These are phyloP conservation scores for Scleroderma citrinum DNA, from an alignment of 768 basidiomycete species.

Conservation along the genomic window DNA sequence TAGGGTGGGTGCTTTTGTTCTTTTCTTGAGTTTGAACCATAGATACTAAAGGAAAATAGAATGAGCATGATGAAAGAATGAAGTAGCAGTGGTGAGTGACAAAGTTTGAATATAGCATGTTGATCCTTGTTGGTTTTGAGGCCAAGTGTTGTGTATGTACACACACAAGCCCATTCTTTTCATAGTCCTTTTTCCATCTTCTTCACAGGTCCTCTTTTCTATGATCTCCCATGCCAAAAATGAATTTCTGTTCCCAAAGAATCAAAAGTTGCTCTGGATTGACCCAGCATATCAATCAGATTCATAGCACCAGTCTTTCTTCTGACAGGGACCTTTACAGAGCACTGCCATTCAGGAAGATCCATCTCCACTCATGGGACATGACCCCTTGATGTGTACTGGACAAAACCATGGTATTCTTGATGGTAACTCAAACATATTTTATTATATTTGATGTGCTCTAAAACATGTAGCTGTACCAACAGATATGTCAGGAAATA, in stretches of 20 bases:
- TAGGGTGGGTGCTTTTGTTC: background rate
- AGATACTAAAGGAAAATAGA: background rate
- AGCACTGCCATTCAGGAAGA: background rate
- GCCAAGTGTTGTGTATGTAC: background rate
- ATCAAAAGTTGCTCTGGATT: background rate
- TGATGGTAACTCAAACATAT: background rate
- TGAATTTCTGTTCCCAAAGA: background rate
- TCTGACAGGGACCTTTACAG: background rate
- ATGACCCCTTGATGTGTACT: background rate
- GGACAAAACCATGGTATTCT: background rate
- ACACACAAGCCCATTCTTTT: background rate
- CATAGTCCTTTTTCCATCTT: no score
- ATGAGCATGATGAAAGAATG: background rate
- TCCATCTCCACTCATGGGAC: background rate
- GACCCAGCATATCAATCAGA: background rate
- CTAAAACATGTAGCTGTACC: background rate
- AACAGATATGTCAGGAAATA: background rate
- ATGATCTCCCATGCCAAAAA: no score
- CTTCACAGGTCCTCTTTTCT: no score
- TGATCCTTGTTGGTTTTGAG: background rate
- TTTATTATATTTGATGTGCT: background rate
- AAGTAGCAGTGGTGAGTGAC: background rate
- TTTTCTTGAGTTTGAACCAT: background rate
- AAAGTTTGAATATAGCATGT: background rate
- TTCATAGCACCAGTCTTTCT: background rate